Base-by-base conservation (phyloP, 2,329 filamentous ascomycete genomes). In the Pyrenochaeta sp. region DNA sequence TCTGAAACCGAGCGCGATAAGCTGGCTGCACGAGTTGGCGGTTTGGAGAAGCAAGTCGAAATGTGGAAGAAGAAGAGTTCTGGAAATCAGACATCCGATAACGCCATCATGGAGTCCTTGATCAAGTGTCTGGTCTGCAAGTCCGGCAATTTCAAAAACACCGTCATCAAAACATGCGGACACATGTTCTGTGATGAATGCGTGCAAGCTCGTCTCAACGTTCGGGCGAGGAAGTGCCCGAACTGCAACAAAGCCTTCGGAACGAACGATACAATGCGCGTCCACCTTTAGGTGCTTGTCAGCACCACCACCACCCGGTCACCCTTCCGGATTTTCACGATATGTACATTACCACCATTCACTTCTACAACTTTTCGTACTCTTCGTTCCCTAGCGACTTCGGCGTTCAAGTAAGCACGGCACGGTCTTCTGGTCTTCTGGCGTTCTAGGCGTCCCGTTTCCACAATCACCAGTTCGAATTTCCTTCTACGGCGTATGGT, bases 181-280 rank as follows among this genome's bases (percentile, higher is more conserved):
- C 94, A 99, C 71, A 83, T 96, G 35, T 96, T 97, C 72, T 99
- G 94, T 80, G 86, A 87, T 65, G 81, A 85, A 34, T 99, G 94
- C 68, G 88, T 97, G 17, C 90, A 96, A 54, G 88, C 95, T 63
- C 86, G 94, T 44, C 85, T 96, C 50, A 85, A 84, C 31, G 96
- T 94, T 64, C 88, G 94, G 23, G 92, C 93, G 75, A 84, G 94
- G 57, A 97, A 97, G 72, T 99, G 94, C 65, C 94, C 94, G 3
- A 93, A 90, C 60, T 99, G 95, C 78, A 90, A 88, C 62, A 89
- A 88, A 72, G 85, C 90, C 3, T 99, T 99, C 68, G 93, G 96
- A 63, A 88, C 85, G 69, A 88, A 88, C 72, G 94, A 99, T 68
- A 85, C 90, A 50, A 95, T 96, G 90, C 75, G 66, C 22, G 74